A percentile compares a stretch with the other conserved stretches of the same genome.
Evolutionary conservation across 106 monocot genomes (phyloP).

Genomic region (Dendrobium catenatum): DNA sequence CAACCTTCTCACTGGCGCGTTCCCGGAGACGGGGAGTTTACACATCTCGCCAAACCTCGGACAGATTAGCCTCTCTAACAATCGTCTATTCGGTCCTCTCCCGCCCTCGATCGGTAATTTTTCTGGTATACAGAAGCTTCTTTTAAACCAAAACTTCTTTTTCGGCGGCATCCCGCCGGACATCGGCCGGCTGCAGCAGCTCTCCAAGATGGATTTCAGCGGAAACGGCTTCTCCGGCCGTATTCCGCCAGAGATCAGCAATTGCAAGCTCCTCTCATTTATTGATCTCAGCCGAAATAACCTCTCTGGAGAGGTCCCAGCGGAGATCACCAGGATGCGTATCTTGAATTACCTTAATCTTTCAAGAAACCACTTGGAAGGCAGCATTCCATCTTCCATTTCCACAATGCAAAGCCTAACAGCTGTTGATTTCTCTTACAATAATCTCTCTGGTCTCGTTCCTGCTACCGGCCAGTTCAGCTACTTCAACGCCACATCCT

Average conservation of each 20-base stretch:
- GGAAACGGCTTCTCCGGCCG: slow-evolving; percentile 45
- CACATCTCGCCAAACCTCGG: slow-evolving; percentile 28
- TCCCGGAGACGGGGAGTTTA: slow-evolving; percentile 20
- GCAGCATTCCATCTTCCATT: slow-evolving; percentile 52
- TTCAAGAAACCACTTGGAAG: slow-evolving; percentile 65
- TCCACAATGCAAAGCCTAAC: slow-evolving; percentile 92
- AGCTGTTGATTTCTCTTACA: slow-evolving; percentile 82
- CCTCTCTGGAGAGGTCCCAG: slow-evolving; percentile 44
- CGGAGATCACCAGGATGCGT: slow-evolving; percentile 57
- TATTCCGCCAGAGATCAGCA: slow-evolving; percentile 46
- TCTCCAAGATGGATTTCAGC: slow-evolving; percentile 74
- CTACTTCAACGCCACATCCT: slow-evolving; percentile 94
- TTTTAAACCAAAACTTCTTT: slow-evolving; percentile 59
- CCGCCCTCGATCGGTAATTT: slow-evolving; percentile 59
- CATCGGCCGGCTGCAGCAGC: slow-evolving; percentile 67
- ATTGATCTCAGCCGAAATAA: slow-evolving; percentile 60
- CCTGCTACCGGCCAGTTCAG: slow-evolving; percentile 89
- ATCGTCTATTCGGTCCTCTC: slow-evolving; percentile 36
- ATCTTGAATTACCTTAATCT: slow-evolving; percentile 87
- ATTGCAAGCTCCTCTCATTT: slow-evolving; percentile 58
- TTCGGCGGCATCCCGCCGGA: slow-evolving; percentile 57
- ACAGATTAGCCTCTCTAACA: slow-evolving; percentile 48
- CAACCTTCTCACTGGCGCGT: slow-evolving; percentile 46
- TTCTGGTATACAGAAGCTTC: slow-evolving; percentile 72
- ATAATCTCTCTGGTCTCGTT: slow-evolving; percentile 80